A percentile compares a stretch with the other conserved stretches of the same genome.
These are phyloP conservation scores for Colletotrichum lentis DNA, from an alignment of 2,329 filamentous ascomycete genomes.

Conservation along the genomic window DNA sequence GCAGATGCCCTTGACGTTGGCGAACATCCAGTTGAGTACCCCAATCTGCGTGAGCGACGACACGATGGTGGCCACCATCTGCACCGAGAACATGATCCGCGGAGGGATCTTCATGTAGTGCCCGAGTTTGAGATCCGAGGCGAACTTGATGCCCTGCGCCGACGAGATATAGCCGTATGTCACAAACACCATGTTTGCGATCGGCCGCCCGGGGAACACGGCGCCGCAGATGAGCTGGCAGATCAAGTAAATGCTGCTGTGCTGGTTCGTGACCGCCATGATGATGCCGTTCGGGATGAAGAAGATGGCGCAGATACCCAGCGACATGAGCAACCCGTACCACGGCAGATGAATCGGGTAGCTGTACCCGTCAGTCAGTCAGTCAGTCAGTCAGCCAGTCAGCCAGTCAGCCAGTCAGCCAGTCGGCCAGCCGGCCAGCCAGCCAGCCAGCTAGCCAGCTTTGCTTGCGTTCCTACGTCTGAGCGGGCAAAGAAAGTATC, in stretches of 20 bases:
- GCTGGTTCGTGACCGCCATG: conserved; percentile 91
- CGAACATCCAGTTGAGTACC: conserved; percentile 91
- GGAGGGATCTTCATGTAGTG: conserved; percentile 90
- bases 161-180: conserved; percentile 92
- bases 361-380: conserved; percentile 52
- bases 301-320: conserved; percentile 79
- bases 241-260: conserved; percentile 85
- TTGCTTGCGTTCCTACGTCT: conserved; percentile 5
- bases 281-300: conserved; percentile 93
- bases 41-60: conserved; percentile 83
- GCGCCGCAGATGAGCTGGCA: conserved; percentile 85
- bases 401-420: too few species aligned
- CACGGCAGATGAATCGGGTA: conserved; percentile 85
- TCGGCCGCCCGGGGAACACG: conserved; percentile 82
- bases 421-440: too few species aligned
- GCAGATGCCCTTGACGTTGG: conserved; percentile 78
- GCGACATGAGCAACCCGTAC: conserved; percentile 82
- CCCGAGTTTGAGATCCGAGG: conserved; percentile 84
- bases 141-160: conserved; percentile 88
- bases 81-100: conserved; percentile 78
- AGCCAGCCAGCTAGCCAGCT: too few species aligned
- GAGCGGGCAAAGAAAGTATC: background rate
- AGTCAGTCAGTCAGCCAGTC: too few species aligned
- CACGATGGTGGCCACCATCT: conserved; percentile 77
- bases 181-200: conserved; percentile 93